phyloP scores from a whole-genome alignment of 495 filamentous ascomycete genomes.

The Baudoinia panamericana region DNA sequence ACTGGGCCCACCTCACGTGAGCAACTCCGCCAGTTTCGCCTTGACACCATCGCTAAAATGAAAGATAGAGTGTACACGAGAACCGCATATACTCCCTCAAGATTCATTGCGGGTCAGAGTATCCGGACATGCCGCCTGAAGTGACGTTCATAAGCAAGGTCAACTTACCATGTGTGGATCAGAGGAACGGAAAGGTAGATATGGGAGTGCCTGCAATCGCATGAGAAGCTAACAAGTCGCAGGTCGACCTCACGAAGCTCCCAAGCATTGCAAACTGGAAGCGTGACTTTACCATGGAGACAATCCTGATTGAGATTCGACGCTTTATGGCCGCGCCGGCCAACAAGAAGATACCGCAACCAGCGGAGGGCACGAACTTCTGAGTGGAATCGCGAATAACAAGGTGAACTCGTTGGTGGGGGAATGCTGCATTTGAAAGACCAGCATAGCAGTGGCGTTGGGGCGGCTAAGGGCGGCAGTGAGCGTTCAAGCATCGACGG shows the following conservation, averaged over 20 bases:
- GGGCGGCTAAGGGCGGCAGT: too few relatives aligned
- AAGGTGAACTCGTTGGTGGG: neutral
- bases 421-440: conserved; percentile 5
- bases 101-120: conserved; percentile 85
- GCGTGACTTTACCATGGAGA: conserved; percentile 83
- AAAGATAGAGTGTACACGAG: conserved; percentile 83
- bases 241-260: conserved; percentile 77
- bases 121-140: conserved; percentile 76
- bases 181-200: conserved; percentile 54
- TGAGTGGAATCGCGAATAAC: conserved; percentile 1
- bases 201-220: conserved; percentile 1
- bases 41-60: neutral
- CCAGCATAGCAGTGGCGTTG: conserved; percentile 14
- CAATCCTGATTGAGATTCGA: conserved; percentile 77
- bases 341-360: conserved; percentile 91
- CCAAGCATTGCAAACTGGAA: conserved; percentile 79
- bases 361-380: conserved; percentile 63
- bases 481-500: too few relatives aligned
- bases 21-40: conserved; percentile 23
- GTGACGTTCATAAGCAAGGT: conserved; percentile 86
- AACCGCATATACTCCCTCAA: conserved; percentile 97
- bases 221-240: too few relatives aligned
- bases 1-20: conserved; percentile 87
- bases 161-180: conserved; percentile 87
- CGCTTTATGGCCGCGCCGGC: conserved; percentile 90